phyloP scores from a whole-genome alignment of 1,139 yeast species.

The Arxiozyma slooffiae region DNA sequence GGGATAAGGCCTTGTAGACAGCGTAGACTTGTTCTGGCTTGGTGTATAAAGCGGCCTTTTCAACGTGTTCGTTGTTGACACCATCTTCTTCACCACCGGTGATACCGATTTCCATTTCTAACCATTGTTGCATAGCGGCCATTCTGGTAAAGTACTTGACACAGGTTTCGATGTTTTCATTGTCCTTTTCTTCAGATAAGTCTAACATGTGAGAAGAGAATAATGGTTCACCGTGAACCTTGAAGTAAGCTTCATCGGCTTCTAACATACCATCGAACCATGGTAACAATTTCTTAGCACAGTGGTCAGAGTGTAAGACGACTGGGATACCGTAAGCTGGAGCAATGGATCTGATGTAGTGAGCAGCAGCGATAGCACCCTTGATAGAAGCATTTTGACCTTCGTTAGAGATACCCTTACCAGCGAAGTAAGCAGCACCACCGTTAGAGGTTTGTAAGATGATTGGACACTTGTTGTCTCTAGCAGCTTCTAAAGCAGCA shows the following conservation, averaged over 20 bases:
- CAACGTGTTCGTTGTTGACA: conserved; percentile 94
- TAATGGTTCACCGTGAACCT: conserved; percentile 81
- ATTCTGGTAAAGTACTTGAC: conserved; percentile 91
- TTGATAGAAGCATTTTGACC: conserved; percentile 90
- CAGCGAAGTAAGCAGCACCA: conserved; percentile 99
- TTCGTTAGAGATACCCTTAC: conserved; percentile 93
- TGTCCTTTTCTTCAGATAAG: conserved; percentile 92
- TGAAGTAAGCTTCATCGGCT: conserved; percentile 91
- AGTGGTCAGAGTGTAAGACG: conserved; percentile 94
- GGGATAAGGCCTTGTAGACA: conserved; percentile 80
- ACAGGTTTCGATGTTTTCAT: conserved; percentile 89
- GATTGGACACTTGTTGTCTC: conserved; percentile 92
- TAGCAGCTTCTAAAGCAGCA: conserved; percentile 96
- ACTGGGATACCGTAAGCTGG: conserved; percentile 97
- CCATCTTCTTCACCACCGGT: conserved; percentile 99
- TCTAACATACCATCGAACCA: conserved; percentile 98
- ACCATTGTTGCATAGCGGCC: conserved; percentile 92
- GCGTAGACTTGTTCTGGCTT: conserved; percentile 89
- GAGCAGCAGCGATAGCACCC: conserved; percentile 97
- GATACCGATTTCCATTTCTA: conserved; percentile 99
- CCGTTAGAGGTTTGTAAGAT: conserved; percentile 96
- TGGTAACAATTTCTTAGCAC: conserved; percentile 95
- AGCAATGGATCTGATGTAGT: conserved; percentile 92
- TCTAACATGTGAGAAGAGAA: conserved; percentile 99
- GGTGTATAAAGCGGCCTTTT: conserved; percentile 83